These are phyloP conservation scores for Areca catechu DNA, from an alignment of 176 grass and related monocot genomes.

Conservation along the genomic window DNA sequence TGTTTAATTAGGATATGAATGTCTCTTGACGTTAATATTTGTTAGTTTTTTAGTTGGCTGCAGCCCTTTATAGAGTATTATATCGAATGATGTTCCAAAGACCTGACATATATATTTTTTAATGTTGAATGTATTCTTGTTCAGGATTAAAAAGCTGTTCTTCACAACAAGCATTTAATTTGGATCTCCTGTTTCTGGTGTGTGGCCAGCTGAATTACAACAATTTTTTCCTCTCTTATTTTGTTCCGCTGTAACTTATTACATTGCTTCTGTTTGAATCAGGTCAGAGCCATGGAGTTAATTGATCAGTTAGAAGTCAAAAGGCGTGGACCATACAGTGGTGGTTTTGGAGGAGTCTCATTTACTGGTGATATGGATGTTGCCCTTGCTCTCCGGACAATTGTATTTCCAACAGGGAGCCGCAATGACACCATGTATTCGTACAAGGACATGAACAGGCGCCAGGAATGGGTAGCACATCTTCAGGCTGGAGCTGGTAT, in stretches of 20 bases:
- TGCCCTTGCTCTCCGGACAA: slow-evolving; percentile 63
- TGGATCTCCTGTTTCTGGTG: too few species aligned
- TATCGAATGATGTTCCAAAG: too few species aligned
- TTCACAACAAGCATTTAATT: too few species aligned
- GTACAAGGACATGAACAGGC: slow-evolving; percentile 18
- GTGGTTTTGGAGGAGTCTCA: slow-evolving; percentile 73
- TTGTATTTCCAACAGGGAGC: slow-evolving; percentile 44
- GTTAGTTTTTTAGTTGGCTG: too few species aligned
- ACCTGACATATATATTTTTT: too few species aligned
- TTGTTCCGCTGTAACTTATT: not conserved
- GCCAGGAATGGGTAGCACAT: slow-evolving; percentile 83
- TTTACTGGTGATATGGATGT: slow-evolving; percentile 76
- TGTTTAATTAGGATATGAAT: too few species aligned
- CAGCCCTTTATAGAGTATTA: too few species aligned
- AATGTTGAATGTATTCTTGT: too few species aligned
- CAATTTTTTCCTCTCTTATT: too few species aligned
- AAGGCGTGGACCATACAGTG: slow-evolving; percentile 71
- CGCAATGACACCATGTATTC: slow-evolving; percentile 57
- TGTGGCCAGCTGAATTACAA: too few species aligned
- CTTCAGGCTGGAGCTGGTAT: slow-evolving; percentile 68
- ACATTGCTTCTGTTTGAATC: slow-evolving; percentile 4
- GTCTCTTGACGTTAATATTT: too few species aligned
- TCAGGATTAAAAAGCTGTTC: too few species aligned
- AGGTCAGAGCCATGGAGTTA: slow-evolving; percentile 96
- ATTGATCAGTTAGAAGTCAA: slow-evolving; percentile 70